Evolutionary conservation across 1,139 yeast genomes (phyloP).

Genomic region (Blastobotrys aristatus): DNA sequence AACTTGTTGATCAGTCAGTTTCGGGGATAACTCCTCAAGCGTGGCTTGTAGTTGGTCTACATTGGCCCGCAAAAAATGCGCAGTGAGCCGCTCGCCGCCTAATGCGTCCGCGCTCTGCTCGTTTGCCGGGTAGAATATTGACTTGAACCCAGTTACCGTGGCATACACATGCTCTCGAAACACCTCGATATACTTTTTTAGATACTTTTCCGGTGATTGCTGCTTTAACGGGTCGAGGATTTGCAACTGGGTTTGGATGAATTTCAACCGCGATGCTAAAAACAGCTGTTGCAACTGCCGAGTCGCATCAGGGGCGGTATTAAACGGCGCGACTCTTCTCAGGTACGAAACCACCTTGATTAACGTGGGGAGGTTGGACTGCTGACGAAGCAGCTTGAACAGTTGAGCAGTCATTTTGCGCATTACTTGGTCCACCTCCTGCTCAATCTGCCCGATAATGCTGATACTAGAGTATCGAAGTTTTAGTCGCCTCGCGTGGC

Average conservation of each 20-base stretch:
- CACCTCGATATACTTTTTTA: constrained; percentile 75
- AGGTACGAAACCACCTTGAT: constrained; percentile 75
- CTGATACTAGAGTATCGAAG: constrained; percentile 62
- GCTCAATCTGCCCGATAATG: constrained; percentile 48
- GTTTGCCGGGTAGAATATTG: constrained; percentile 47
- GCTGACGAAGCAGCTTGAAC: constrained; percentile 64
- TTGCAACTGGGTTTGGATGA: constrained; percentile 42
- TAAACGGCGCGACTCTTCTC: constrained; percentile 42
- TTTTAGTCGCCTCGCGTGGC: constrained; percentile 60
- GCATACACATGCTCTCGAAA: constrained; percentile 78
- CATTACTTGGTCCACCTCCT: constrained; percentile 34
- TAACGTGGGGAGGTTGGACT: constrained; percentile 69
- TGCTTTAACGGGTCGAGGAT: constrained; percentile 51
- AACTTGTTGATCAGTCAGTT: constrained; percentile 41
- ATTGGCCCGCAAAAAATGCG: constrained; percentile 41
- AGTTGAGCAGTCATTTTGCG: constrained; percentile 49
- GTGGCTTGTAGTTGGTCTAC: constrained; percentile 35
- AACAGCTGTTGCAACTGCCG: constrained; percentile 33
- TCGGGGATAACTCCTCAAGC: constrained; percentile 37
- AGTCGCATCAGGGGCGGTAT: constrained; percentile 15
- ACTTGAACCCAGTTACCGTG: constrained; percentile 59
- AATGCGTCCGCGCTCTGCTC: background rate
- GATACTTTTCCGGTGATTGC: constrained; percentile 52
- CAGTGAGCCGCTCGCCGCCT: constrained; percentile 33
- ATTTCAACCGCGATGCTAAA: constrained; percentile 34